phyloP scores from a whole-genome alignment of 768 basidiomycete genomes.

The Leccinum imitatum region DNA sequence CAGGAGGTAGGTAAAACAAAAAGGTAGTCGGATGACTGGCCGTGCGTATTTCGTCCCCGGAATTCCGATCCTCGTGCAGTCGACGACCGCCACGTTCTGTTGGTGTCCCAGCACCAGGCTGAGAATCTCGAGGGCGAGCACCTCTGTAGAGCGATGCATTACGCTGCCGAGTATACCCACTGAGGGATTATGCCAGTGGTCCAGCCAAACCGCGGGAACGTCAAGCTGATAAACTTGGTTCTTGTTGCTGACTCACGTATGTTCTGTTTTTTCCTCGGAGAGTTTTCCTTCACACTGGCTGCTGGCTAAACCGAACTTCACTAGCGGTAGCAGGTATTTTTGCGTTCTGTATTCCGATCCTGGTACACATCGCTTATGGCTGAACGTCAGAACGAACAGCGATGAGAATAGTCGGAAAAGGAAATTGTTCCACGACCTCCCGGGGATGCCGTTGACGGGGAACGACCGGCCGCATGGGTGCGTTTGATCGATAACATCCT shows the following conservation, averaged over 20 bases:
- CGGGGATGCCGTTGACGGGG: slow-evolving; percentile 15
- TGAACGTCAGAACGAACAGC: not conserved
- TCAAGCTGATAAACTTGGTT: slow-evolving; percentile 10
- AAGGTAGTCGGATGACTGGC: slow-evolving; percentile 4
- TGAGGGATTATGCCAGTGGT: slow-evolving; percentile 5
- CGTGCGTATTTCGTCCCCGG: slow-evolving; percentile 12
- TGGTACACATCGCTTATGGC: not conserved
- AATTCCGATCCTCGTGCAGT: not conserved
- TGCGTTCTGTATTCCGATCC: not conserved
- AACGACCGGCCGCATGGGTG: slow-evolving; percentile 7
- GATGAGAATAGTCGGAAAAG: slow-evolving; percentile 6
- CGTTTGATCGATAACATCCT: slow-evolving; percentile 8
- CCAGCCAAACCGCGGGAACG: slow-evolving; percentile 24
- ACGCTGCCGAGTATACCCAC: slow-evolving; percentile 2
- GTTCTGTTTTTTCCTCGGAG: slow-evolving; percentile 8
- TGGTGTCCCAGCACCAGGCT: not conserved
- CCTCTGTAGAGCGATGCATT: slow-evolving; percentile 10
- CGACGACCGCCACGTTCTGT: slow-evolving; percentile 1
- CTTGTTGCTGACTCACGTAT: not conserved
- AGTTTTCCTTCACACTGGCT: not conserved
- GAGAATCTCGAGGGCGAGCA: slow-evolving; percentile 10
- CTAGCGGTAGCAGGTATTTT: slow-evolving; percentile 11
- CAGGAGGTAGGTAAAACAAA: not conserved
- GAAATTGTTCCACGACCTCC: slow-evolving; percentile 18
- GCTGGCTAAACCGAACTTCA: slow-evolving; percentile 5